Evolutionary conservation across 208 protist genomes (phyloP).

Genomic region (Leptomonas seymouri): DNA sequence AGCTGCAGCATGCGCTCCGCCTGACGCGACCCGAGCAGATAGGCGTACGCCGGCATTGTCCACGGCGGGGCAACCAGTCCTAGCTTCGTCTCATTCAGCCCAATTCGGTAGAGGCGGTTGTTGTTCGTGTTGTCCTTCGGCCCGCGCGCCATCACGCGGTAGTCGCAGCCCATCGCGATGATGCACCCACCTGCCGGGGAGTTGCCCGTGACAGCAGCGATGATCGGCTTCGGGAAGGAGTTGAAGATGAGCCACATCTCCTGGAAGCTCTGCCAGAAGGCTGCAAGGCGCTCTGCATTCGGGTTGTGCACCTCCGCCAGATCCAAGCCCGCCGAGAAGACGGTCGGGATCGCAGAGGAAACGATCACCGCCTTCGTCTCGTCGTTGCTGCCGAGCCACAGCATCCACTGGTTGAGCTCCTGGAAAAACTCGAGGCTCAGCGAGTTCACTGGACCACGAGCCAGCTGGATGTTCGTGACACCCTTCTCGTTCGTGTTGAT

Average conservation of each 20-base stretch:
- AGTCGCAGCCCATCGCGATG: slow-evolving; percentile 79
- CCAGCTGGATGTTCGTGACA: slow-evolving; percentile 59
- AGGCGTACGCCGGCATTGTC: slow-evolving; percentile 75
- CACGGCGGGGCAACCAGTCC: slow-evolving; percentile 71
- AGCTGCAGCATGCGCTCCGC: slow-evolving; percentile 83
- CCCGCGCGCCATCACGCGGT: slow-evolving; percentile 72
- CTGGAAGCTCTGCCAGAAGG: slow-evolving; percentile 78
- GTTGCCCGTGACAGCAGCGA: slow-evolving; percentile 81
- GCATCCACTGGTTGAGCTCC: slow-evolving; percentile 85
- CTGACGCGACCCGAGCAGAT: slow-evolving; percentile 62
- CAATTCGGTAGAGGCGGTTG: slow-evolving; percentile 73
- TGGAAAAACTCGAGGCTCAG: slow-evolving; percentile 74
- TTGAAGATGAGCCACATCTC: slow-evolving; percentile 86
- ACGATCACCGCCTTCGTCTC: slow-evolving; percentile 67
- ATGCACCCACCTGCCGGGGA: slow-evolving; percentile 78
- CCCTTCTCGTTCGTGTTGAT: slow-evolving; percentile 63
- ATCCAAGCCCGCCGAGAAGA: slow-evolving; percentile 83
- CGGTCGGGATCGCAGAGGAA: slow-evolving; percentile 70
- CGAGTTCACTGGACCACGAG: slow-evolving; percentile 69
- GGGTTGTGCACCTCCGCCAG: slow-evolving; percentile 78
- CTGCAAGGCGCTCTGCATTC: slow-evolving; percentile 54
- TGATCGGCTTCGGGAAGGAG: slow-evolving; percentile 79
- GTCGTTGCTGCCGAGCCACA: slow-evolving; percentile 83
- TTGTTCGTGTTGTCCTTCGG: slow-evolving; percentile 44
- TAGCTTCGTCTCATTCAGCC: slow-evolving; percentile 83